Base-by-base conservation (phyloP, 192 early-diverging fungal genomes). In the Backusella mclennaniae region DNA sequence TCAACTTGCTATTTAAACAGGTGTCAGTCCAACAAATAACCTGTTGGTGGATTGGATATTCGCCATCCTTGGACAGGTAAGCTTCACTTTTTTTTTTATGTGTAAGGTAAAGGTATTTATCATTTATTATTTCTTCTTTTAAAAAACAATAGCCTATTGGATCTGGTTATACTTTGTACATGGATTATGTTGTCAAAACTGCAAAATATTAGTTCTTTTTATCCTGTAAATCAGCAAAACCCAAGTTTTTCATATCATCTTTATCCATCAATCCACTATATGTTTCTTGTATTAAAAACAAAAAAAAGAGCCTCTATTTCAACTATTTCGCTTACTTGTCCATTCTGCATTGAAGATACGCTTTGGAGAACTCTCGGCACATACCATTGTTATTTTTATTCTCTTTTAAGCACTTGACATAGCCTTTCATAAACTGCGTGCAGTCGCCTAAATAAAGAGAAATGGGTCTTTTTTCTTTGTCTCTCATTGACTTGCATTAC, bases 341-440 rank as follows among this genome's bases (percentile, higher is more conserved):
- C 97, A 98, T 98, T 42, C 97, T 87, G 73, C 97, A 98, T 82
- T 91, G 85, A 17, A 98, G 86, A 76, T 98, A 98, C 6, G 83
- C 79, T 76, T 93, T 93, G 15, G 95, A 93, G 6, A 96, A 68
- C 17, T 84, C 73, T 19, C 91, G 85, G 84, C 97, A 98, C 17
- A 79, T 81, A 19, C 87, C 84, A 82, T 90, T 90, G 74, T 92
- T 89, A 67, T 91, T 92, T 75, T 89, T 89, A 73, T 90, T 91
- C 4, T 79, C 77, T 79, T 92, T 88, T 42, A 98, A 78, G 77
- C 97, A 98, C 15, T 80, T 83, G 26, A 98, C 83, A 75, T 97
- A 98, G 21, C 83, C 82, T 73, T 89, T 89, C 89, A 97, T 95
- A n/a, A 90, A 84, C 6, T 84, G 63, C 69, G 90, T 91, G 82